Evolutionary conservation across 305 asterid genomes (phyloP).

Genomic region (Fraxinus baroniana): DNA sequence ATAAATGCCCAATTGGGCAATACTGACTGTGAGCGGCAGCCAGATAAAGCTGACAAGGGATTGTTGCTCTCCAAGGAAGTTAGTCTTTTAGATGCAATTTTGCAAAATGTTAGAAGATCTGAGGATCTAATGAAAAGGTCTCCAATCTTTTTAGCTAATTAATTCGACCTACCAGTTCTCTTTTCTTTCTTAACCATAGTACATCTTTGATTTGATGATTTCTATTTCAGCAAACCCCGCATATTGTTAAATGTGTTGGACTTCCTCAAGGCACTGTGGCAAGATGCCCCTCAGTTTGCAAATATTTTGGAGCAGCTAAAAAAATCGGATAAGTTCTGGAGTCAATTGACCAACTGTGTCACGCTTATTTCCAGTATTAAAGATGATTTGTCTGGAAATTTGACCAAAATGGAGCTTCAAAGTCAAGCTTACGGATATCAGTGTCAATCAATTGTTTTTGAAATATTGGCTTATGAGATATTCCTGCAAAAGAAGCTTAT

Average conservation of each 20-base stretch:
- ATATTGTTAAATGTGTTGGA: slow-evolving; percentile 53
- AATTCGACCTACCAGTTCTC: slow-evolving; percentile 10
- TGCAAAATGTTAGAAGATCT: slow-evolving; percentile 55
- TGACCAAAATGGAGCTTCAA: slow-evolving; percentile 42
- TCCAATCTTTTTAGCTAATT: not conserved
- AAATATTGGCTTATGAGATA: slow-evolving; percentile 72
- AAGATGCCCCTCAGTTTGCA: slow-evolving; percentile 82
- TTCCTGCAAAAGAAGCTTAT: slow-evolving; percentile 75
- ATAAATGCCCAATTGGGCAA: slow-evolving; percentile 33
- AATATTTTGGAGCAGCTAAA: slow-evolving; percentile 64
- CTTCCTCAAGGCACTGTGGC: slow-evolving; percentile 93
- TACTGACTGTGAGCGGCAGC: slow-evolving; percentile 35
- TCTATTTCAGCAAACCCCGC: slow-evolving; percentile 56
- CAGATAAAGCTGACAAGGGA: slow-evolving; percentile 36
- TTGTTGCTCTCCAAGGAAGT: slow-evolving; percentile 41
- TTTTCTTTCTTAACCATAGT: slow-evolving; percentile 2
- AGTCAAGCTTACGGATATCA: slow-evolving; percentile 53
- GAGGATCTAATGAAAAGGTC: slow-evolving; percentile 70
- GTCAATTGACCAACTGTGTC: slow-evolving; percentile 53
- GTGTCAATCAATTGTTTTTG: slow-evolving; percentile 58
- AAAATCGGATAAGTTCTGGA: slow-evolving; percentile 70
- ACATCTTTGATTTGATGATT: slow-evolving; percentile 23
- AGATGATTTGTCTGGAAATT: slow-evolving; percentile 37
- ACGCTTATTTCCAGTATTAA: slow-evolving; percentile 36
- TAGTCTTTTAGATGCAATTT: slow-evolving; percentile 44